Conservation (phyloP, 2,329 filamentous ascomycete species). For the Pestalotiopsis sp. region DNA sequence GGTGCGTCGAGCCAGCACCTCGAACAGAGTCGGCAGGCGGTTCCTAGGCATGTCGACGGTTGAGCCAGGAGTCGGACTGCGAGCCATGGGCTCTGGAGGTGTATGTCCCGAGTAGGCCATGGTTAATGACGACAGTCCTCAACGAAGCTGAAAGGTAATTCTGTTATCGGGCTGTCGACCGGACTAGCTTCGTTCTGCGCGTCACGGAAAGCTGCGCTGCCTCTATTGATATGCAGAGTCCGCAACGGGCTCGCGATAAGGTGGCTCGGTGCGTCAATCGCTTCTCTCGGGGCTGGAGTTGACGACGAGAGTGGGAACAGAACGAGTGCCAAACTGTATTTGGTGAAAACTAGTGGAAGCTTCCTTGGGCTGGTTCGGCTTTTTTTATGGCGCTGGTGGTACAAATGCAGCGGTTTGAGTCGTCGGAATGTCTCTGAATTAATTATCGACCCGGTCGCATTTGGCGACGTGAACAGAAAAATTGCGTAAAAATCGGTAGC, state of each 20-base stretch:
- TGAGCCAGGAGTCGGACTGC: slow-evolving; percentile 49
- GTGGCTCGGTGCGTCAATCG: slow-evolving; percentile 1
- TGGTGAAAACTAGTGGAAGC: slow-evolving; percentile 6
- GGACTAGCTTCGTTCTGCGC: background rate
- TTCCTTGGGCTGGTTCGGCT: background rate
- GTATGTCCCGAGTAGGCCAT: slow-evolving; percentile 37
- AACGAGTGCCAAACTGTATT: background rate
- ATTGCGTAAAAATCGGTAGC: slow-evolving; percentile 12
- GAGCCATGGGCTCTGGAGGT: slow-evolving; percentile 25
- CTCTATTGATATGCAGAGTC: background rate
- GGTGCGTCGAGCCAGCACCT: slow-evolving; percentile 93
- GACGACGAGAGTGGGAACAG: background rate
- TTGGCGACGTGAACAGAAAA: background rate
- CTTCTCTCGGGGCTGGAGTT: background rate
- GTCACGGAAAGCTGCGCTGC: background rate
- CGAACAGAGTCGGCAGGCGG: slow-evolving; percentile 89
- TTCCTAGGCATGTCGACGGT: slow-evolving; percentile 70
- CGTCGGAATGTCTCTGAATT: background rate
- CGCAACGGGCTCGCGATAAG: background rate
- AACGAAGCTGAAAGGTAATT: background rate
- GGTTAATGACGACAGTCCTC: slow-evolving; percentile 18
- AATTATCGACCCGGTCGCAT: slow-evolving; percentile 4
- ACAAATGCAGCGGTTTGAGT: background rate
- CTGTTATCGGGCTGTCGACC: background rate
- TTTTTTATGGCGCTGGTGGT: background rate